Evolutionary conservation across 805 yeast genomes (phyloP).

Genomic region (Metschnikowia similis): DNA sequence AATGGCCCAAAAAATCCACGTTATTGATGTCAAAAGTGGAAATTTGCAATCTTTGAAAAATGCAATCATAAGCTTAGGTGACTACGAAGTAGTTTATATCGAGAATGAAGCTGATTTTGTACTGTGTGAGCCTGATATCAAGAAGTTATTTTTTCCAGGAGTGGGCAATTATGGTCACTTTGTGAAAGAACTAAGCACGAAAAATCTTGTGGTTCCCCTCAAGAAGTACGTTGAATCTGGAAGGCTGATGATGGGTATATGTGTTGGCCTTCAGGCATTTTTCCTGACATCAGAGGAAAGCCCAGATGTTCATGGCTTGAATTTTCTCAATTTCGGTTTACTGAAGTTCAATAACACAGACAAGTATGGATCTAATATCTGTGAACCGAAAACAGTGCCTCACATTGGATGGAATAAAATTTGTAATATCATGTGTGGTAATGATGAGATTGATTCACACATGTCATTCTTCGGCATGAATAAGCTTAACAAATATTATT

Average conservation of each 20-base stretch:
- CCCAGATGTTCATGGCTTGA: constrained; percentile 47
- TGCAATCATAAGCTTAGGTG: constrained; percentile 76
- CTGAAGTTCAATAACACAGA: constrained; percentile 52
- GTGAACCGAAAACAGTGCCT: constrained; percentile 75
- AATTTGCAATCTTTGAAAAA: constrained; percentile 84
- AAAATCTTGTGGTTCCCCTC: constrained; percentile 65
- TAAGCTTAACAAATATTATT: constrained; percentile 73
- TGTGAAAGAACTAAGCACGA: constrained; percentile 59
- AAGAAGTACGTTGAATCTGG: constrained; percentile 68
- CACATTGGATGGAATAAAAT: constrained; percentile 92
- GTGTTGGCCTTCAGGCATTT: constrained; percentile 92
- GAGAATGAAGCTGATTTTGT: constrained; percentile 54
- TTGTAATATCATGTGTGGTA: constrained; percentile 20
- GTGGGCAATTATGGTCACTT: constrained; percentile 98
- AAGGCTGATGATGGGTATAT: constrained; percentile 89
- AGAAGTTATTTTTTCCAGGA: constrained; percentile 79
- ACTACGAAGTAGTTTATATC: constrained; percentile 57
- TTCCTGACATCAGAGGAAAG: constrained; percentile 75
- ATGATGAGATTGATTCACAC: constrained; percentile 21
- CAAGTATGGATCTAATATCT: constrained; percentile 20
- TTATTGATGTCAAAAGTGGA: constrained; percentile 93
- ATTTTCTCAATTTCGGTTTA: constrained; percentile 45
- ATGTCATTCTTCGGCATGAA: constrained; percentile 56
- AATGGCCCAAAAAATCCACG: constrained; percentile 43
- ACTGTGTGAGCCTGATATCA: constrained; percentile 39